Evolutionary conservation across 352 stramenopile genomes (phyloP), one percentile per base, ranked within the genome.

Genomic region (Phytophthora niederhauseri): DNA sequence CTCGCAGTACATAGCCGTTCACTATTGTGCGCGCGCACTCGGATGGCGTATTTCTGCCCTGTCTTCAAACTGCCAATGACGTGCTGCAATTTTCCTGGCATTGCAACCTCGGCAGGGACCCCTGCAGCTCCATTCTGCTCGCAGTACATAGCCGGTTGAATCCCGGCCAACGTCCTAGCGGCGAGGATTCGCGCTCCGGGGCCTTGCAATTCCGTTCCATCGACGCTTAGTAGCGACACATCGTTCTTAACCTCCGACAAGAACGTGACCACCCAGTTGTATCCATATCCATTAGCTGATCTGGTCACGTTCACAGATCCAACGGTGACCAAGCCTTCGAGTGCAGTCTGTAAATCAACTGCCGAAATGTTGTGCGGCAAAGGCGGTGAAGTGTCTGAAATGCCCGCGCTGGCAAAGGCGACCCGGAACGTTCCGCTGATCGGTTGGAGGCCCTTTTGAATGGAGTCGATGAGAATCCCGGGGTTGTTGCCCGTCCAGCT

Each of bases 231-330:
- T 3, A 97, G 63, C 9, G 80, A 84, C 9, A 97, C 71, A 12
- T 97, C 82, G 46, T 78, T 80, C 20, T 83, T 90, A 22, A 97
- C 72, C 14, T 97, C 91, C 11, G 77, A 92, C 11, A 97, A 20
- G 73, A 99, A 99, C 14, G 90, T 98, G 26, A 99, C 82, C 34
- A 97, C 70, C 91, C 97, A 99, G 64, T 98, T 98, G 80, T 93
- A 97, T 1, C 97, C 97, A 72, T 97, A 98, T 34, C 97, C 97
- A 61, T 99, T 99, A 2, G 34, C 5, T 9, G 83, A 90, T 3
- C 92, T 78, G 1, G 75, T 87, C 2, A 99, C 95, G 34, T 87
- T 78, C 2, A 99, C 96, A 48, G 91, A 76, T 15, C 90, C 84
- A 57, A 99, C 83, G 0, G 92, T 96, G 45, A 89, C 72, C 3